These are phyloP conservation scores for Angomonas ambiguus DNA, from an alignment of 208 protist genomes.

Conservation along the genomic window DNA sequence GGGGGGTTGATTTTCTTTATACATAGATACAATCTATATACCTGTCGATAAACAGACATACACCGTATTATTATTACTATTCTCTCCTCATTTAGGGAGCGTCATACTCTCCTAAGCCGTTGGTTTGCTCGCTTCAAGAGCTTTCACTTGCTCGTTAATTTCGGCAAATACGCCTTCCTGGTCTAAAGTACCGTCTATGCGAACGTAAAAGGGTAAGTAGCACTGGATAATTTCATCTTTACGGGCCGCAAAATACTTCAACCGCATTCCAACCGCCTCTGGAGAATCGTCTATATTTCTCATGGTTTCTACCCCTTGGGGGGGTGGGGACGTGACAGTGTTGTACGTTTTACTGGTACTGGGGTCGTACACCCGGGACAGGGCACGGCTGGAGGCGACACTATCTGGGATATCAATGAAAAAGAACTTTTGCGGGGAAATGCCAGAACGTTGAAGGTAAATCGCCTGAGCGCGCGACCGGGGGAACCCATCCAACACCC, in stretches of 20 bases:
- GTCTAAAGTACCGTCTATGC: constrained; percentile 32
- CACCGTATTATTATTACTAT: no score
- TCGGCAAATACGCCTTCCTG: constrained; percentile 38
- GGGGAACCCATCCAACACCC: constrained; percentile 85
- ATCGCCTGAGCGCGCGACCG: constrained; percentile 65
- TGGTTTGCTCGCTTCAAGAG: constrained; percentile 17
- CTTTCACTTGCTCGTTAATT: constrained; percentile 43
- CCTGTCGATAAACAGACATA: no score
- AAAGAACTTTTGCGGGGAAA: constrained; percentile 69
- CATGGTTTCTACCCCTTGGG: neutral
- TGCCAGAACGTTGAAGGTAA: constrained; percentile 58
- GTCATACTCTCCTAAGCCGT: neutral
- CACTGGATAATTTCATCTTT: constrained; percentile 48
- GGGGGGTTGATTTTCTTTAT: no score
- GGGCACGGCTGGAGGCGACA: constrained; percentile 32
- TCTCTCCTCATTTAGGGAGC: no score
- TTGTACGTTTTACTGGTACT: constrained; percentile 12
- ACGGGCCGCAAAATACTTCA: constrained; percentile 43
- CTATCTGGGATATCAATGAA: constrained; percentile 47
- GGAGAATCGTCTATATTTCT: constrained; percentile 26
- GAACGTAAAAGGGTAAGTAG: constrained; percentile 51
- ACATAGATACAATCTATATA: no score
- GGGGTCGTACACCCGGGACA: constrained; percentile 18
- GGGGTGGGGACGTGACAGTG: neutral
- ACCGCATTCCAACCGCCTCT: constrained; percentile 27